These are phyloP conservation scores for Radiomyces spectabilis DNA, from an alignment of 192 early-diverging fungal genomes.

Conservation along the genomic window DNA sequence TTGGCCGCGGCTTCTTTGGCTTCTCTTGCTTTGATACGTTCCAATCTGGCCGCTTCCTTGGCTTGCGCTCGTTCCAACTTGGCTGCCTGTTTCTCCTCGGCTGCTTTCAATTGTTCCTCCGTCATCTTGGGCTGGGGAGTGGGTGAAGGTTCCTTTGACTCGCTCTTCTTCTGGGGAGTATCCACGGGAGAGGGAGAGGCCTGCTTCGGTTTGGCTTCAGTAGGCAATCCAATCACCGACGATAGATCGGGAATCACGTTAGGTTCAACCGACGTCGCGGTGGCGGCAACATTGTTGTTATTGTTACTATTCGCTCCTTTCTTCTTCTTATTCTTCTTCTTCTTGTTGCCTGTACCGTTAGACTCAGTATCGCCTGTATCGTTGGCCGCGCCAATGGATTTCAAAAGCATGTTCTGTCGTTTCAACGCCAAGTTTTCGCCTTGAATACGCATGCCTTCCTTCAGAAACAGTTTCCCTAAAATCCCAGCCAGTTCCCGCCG, in stretches of 20 bases:
- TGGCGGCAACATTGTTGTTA: neutral
- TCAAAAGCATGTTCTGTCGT: slow-evolving; percentile 42
- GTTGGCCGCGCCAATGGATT: slow-evolving; percentile 38
- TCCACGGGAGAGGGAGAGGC: no score
- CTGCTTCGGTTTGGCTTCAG: no score
- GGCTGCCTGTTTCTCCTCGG: no score
- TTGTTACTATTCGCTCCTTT: no score
- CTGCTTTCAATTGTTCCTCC: neutral
- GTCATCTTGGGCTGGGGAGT: no score
- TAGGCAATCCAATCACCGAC: no score
- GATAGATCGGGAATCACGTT: no score
- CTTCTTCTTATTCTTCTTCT: no score
- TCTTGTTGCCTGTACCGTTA: neutral
- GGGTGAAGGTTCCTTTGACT: no score
- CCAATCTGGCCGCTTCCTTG: neutral
- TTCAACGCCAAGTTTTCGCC: slow-evolving; percentile 48
- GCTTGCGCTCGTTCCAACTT: neutral
- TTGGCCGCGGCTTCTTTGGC: neutral
- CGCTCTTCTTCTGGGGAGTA: no score
- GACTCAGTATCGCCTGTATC: slow-evolving; percentile 10
- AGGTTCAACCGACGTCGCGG: no score
- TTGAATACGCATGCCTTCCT: slow-evolving; percentile 65
- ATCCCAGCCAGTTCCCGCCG: slow-evolving; percentile 64
- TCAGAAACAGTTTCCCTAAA: slow-evolving; percentile 63
- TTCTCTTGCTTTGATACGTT: neutral